Evolutionary conservation across 2,329 filamentous ascomycete genomes (phyloP).

Genomic region (Ascochyta viciae-villosae): DNA sequence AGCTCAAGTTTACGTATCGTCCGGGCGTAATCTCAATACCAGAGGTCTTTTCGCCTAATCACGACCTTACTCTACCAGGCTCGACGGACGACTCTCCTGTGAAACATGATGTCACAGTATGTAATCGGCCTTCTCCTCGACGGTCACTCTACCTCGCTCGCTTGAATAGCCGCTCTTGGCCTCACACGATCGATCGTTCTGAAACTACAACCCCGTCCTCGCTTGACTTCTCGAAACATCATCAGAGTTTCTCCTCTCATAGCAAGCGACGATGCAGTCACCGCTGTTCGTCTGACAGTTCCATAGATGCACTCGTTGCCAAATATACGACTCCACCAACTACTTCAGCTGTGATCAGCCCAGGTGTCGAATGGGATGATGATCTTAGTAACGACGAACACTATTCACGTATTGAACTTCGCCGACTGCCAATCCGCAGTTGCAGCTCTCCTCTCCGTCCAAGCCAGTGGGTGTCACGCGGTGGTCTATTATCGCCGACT

Average conservation of each 20-base stretch:
- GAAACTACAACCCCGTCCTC: background rate
- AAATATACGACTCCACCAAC: slow-evolving; percentile 5
- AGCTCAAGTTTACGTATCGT: slow-evolving; percentile 22
- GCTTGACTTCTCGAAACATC: background rate
- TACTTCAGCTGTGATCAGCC: background rate
- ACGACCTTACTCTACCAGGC: slow-evolving; percentile 2
- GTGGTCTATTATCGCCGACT: slow-evolving; percentile 29
- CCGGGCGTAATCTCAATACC: slow-evolving; percentile 25
- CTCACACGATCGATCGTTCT: background rate
- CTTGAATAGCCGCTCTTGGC: slow-evolving; percentile 20
- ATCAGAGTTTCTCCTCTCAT: background rate
- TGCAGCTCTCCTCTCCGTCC: slow-evolving; percentile 43
- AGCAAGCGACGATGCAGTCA: slow-evolving; percentile 3
- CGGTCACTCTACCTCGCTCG: slow-evolving; percentile 11
- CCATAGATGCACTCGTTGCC: slow-evolving; percentile 2
- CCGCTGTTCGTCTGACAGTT: slow-evolving; percentile 18
- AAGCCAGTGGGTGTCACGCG: slow-evolving; percentile 40
- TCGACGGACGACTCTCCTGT: slow-evolving; percentile 21
- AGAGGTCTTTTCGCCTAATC: slow-evolving; percentile 20
- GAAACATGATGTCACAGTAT: slow-evolving; percentile 10
- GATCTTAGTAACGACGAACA: background rate
- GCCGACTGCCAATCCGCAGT: slow-evolving; percentile 26
- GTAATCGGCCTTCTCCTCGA: slow-evolving; percentile 1
- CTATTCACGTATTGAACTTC: background rate
- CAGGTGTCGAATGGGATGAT: slow-evolving; percentile 3